Percentiles rank a stretch among this genome's conserved stretches.
These are phyloP conservation scores for Cucumis melo DNA, from an alignment of 306 rosid genomes.

Conservation along the genomic window DNA sequence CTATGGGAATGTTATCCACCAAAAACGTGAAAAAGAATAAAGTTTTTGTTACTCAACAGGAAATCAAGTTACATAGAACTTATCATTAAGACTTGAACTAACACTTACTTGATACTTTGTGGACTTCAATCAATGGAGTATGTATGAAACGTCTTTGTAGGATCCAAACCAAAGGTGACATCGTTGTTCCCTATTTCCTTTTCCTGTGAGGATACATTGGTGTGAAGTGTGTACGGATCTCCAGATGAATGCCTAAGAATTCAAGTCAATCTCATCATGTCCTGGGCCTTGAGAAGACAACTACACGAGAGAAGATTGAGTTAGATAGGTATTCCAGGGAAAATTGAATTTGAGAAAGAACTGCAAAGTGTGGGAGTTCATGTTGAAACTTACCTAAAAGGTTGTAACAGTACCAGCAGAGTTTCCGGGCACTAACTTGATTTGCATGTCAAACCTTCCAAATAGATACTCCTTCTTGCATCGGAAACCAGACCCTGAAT, in stretches of 20 bases:
- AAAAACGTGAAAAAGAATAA: conserved; percentile 3
- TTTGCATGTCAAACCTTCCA: conserved; percentile 66
- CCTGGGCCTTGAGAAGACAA: conserved; percentile 49
- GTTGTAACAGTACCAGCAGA: conserved; percentile 88
- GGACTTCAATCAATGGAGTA: conserved; percentile 28
- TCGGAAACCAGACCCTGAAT: conserved; percentile 76
- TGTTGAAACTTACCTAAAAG: conserved; percentile 33
- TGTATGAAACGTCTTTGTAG: conserved; percentile 30
- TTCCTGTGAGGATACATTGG: conserved; percentile 22
- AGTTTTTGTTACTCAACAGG: background rate
- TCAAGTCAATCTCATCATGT: conserved; percentile 40
- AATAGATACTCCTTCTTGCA: conserved; percentile 52
- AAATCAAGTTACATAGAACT: background rate
- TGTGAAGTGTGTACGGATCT: conserved; percentile 27
- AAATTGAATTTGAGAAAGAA: background rate
- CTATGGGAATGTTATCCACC: conserved; percentile 28
- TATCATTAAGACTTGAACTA: background rate
- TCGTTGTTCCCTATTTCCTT: conserved; percentile 25
- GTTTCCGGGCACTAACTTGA: conserved; percentile 65
- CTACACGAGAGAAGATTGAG: conserved; percentile 12
- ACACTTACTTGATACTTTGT: conserved; percentile 25
- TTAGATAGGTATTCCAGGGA: background rate
- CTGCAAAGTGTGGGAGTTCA: background rate
- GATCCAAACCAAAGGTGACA: conserved; percentile 43
- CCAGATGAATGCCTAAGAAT: conserved; percentile 30